Evolutionary conservation across 2,329 filamentous ascomycete species (phyloP).

Genomic region (Proliferodiscus dingleyae): DNA sequence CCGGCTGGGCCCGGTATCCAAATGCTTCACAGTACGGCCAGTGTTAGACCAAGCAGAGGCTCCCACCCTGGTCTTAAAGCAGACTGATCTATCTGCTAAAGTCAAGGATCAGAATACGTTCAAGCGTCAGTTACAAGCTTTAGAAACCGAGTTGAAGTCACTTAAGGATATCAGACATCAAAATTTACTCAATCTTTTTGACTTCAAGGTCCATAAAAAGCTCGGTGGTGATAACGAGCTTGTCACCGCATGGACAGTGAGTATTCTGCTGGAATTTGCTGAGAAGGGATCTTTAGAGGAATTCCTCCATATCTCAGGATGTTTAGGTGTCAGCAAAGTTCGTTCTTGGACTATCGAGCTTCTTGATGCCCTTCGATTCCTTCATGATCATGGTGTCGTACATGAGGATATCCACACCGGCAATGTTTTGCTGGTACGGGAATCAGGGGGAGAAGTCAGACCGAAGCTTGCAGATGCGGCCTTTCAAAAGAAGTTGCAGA

Average conservation of each 20-base stretch:
- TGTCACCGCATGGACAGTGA: constrained; percentile 60
- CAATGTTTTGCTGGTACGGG: constrained; percentile 74
- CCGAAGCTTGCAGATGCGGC: constrained; percentile 72
- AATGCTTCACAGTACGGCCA: constrained; percentile 68
- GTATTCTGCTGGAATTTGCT: constrained; percentile 69
- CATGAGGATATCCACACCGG: constrained; percentile 78
- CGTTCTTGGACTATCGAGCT: constrained; percentile 90
- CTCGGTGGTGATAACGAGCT: constrained; percentile 48
- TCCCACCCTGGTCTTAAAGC: constrained; percentile 66
- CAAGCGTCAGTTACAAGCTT: constrained; percentile 69
- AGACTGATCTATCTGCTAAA: constrained; percentile 55
- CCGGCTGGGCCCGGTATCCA: constrained; percentile 60
- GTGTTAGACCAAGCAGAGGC: constrained; percentile 47
- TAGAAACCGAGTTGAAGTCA: constrained; percentile 72
- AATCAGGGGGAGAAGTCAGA: constrained; percentile 61
- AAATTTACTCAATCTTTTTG: constrained; percentile 73
- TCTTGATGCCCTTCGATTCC: constrained; percentile 79
- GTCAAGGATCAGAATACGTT: constrained; percentile 57
- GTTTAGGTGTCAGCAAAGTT: constrained; percentile 67
- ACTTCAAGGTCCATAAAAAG: constrained; percentile 72
- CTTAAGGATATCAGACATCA: constrained; percentile 71
- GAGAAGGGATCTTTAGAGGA: constrained; percentile 81
- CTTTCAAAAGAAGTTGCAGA: constrained; percentile 65
- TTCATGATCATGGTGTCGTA: constrained; percentile 77
- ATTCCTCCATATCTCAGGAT: constrained; percentile 72